Conservation (phyloP, 2,329 filamentous ascomycete genomes). For the Teratosphaeria pseudoeucalypti region DNA sequence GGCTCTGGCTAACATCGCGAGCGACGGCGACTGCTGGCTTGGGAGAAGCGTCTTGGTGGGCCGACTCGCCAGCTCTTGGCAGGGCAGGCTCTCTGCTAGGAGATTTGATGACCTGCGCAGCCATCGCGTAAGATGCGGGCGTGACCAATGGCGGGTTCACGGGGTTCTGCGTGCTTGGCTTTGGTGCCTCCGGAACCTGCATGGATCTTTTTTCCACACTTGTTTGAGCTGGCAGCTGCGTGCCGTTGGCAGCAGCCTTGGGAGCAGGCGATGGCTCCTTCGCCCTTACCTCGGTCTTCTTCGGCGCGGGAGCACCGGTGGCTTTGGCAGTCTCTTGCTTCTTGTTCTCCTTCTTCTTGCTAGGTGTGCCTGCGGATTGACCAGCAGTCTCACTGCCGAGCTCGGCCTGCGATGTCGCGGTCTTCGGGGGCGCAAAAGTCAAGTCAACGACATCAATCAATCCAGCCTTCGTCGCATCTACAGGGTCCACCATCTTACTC, state of each 20-base stretch:
- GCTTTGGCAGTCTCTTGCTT: conserved; percentile 14
- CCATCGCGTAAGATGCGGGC: conserved; percentile 32
- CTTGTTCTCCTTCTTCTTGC: conserved; percentile 12
- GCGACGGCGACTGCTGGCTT: not conserved
- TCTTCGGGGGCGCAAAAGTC: conserved; percentile 12
- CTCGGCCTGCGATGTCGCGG: conserved; percentile 7
- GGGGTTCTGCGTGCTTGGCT: conserved; percentile 9
- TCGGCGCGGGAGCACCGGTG: conserved; percentile 6
- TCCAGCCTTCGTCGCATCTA: conserved; percentile 66
- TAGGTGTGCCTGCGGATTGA: conserved; percentile 7
- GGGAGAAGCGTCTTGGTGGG: not conserved
- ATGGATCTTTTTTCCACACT: conserved; percentile 6
- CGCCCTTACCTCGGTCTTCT: conserved; percentile 6
- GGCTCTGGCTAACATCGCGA: not conserved
- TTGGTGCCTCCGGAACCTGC: conserved; percentile 16
- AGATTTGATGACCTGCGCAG: conserved; percentile 23
- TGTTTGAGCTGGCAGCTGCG: conserved; percentile 3
- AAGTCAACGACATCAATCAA: conserved; percentile 67
- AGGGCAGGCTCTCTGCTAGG: not conserved
- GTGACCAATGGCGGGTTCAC: conserved; percentile 24
- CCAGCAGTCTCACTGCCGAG: conserved; percentile 9
- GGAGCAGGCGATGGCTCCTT: conserved; percentile 10
- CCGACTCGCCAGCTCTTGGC: not conserved
- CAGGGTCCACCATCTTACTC: conserved; percentile 70
- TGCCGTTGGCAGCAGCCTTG: conserved; percentile 9